Base-by-base conservation (phyloP, 345 rosid genomes). In the Camelina laxa region DNA sequence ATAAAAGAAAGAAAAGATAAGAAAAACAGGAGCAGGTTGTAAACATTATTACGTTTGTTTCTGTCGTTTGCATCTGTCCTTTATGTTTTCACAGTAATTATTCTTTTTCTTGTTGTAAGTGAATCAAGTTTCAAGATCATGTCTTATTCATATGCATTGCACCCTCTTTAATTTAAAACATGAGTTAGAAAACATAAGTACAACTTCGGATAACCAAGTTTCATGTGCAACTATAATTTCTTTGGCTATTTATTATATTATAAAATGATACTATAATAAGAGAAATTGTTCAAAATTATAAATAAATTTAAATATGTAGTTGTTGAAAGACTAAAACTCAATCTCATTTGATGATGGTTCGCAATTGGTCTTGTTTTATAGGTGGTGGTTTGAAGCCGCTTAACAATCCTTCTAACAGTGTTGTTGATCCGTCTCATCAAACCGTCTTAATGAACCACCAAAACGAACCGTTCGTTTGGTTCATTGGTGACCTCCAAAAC, bases 11-110 rank as follows among this genome's bases (percentile, higher is more conserved):
- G 5, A 36, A 31, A 31, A 56, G 3, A 6, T 5, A 19, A 6
- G n/a, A 8, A 42, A 53, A 15, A 44, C 16, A 45, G 7, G 2
- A 45, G 58, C 75, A 70, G 47, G 13, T 60, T 50, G 67, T 59
- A 36, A 27, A 60, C 68, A 72, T 48, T 70, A 69, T 56, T 42
- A 56, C 35, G n/a, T 59, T 45, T 33, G 58, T 15, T 59, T 60
- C 48, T 59, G 74, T 59, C 74, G 35, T 70, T 58, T 59, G 15
- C 57, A 47, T 70, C 22, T 70, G 74, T 70, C 66, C 56, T 70
- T 58, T 9, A 59, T 70, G 57, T 58, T 31, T 70, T 33, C 47
- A 20, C 58, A 33, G 66, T 47, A 59, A 59, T 45, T 70, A 58
- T 70, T 58, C 74, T 39, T 49, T 47, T 70, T 33, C 36, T 45